These are phyloP conservation scores for Verticillium klebahnii DNA, from an alignment of 2,329 filamentous ascomycete genomes.

Conservation along the genomic window DNA sequence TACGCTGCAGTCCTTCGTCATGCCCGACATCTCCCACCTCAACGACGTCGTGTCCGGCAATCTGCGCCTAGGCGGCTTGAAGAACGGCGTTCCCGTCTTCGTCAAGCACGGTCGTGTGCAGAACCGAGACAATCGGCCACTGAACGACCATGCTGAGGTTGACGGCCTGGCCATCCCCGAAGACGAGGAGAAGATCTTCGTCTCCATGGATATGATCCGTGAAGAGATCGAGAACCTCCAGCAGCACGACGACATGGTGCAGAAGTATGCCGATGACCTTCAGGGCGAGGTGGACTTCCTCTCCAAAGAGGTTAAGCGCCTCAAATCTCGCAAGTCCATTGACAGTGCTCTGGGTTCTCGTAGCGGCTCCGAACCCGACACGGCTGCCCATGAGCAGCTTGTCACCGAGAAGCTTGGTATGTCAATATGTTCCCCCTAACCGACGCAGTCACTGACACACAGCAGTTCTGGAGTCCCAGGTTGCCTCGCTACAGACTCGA, in stretches of 20 bases:
- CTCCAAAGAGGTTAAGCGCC: constrained; percentile 42
- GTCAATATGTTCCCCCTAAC: constrained; percentile 16
- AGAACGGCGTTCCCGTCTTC: constrained; percentile 51
- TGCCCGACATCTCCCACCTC: constrained; percentile 51
- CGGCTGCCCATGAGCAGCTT: constrained; percentile 36
- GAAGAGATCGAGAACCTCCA: constrained; percentile 52
- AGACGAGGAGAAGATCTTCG: constrained; percentile 54
- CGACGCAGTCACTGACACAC: constrained; percentile 2
- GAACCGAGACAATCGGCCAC: constrained; percentile 31
- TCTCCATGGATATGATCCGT: constrained; percentile 58
- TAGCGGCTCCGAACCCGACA: constrained; percentile 37
- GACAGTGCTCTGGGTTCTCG: constrained; percentile 29
- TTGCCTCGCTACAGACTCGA: constrained; percentile 55
- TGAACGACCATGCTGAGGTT: constrained; percentile 41
- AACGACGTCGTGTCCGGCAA: constrained; percentile 53
- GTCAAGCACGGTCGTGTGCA: constrained; percentile 49
- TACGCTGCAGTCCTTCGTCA: constrained; percentile 47
- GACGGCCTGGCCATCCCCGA: constrained; percentile 45
- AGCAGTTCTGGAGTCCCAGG: constrained; percentile 52
- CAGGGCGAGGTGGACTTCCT: constrained; percentile 47
- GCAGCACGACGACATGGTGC: constrained; percentile 51
- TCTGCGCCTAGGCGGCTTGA: constrained; percentile 45
- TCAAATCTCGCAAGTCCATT: constrained; percentile 32
- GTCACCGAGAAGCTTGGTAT: constrained; percentile 52
- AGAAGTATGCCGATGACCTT: constrained; percentile 48